These are phyloP conservation scores for Pleoardoris graminearum DNA, from an alignment of 2,329 filamentous ascomycete genomes.

Conservation along the genomic window DNA sequence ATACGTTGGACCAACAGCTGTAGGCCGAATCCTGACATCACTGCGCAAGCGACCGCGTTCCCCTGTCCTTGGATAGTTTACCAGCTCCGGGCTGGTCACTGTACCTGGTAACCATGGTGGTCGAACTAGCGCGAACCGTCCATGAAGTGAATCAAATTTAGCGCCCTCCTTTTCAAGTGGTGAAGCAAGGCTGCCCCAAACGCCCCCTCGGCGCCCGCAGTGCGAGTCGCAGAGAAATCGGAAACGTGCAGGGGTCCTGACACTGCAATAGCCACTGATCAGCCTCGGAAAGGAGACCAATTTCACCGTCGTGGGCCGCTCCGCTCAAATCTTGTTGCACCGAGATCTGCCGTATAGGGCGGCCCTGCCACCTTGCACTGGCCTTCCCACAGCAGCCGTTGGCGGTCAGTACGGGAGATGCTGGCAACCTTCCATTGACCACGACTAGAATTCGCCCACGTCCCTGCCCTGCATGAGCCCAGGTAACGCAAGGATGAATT, in stretches of 20 bases:
- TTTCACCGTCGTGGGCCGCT: constrained; percentile 20
- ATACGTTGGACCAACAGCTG: constrained; percentile 22
- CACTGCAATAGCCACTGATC: constrained; percentile 29
- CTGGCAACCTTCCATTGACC: constrained; percentile 15
- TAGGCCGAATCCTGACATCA: constrained; percentile 41
- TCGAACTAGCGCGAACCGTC: constrained; percentile 36
- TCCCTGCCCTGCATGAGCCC: constrained; percentile 22
- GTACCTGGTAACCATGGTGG: constrained; percentile 19
- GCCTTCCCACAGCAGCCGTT: constrained; percentile 38
- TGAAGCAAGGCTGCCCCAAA: constrained; percentile 29
- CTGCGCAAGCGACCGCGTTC: constrained; percentile 6
- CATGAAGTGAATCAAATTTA: constrained; percentile 32
- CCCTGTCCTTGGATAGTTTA: constrained; percentile 12
- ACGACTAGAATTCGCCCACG: constrained; percentile 10
- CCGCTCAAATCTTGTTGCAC: constrained; percentile 14
- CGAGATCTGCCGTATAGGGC: constrained; percentile 32
- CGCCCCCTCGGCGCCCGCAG: constrained; percentile 19
- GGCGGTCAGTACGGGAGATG: constrained; percentile 33
- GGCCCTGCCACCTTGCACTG: constrained; percentile 46
- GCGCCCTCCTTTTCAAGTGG: constrained; percentile 33
- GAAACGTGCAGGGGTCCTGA: constrained; percentile 39
- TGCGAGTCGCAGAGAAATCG: constrained; percentile 32
- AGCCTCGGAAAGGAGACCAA: constrained; percentile 18
- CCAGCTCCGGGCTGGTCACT: constrained; percentile 21
- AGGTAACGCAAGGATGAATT: constrained; percentile 22